Conservation (phyloP, 2,329 filamentous ascomycete species). For the Ophiostoma himal-ulmi region DNA sequence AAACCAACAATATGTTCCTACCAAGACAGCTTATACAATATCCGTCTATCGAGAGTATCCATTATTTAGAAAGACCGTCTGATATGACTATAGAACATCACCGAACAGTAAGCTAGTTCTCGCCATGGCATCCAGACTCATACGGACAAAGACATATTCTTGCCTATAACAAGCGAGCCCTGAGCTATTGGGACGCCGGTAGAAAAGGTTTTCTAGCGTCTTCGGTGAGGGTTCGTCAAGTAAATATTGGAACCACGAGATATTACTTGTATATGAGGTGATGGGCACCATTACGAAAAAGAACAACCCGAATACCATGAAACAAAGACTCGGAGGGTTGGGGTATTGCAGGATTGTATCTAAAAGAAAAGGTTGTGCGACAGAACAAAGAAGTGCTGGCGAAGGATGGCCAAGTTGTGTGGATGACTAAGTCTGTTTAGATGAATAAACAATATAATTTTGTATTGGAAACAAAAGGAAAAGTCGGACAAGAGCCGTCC, state of each 20-base stretch:
- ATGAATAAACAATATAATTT: neutral
- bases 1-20: neutral
- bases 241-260: neutral
- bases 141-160: neutral
- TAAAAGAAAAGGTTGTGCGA: neutral
- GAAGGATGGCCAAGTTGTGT: neutral
- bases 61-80: neutral
- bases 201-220: neutral
- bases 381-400: neutral
- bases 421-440: neutral
- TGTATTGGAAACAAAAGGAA: constrained; percentile 7
- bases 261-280: no score
- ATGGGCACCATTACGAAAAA: neutral
- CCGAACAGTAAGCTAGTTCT: neutral
- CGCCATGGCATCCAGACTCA: neutral
- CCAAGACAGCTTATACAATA: neutral
- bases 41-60: neutral
- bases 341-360: neutral
- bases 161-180: neutral
- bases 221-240: neutral
- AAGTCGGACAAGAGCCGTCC: constrained; percentile 1
- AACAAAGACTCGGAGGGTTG: neutral
- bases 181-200: neutral
- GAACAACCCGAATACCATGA: neutral
- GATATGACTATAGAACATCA: neutral